phyloP scores from a whole-genome alignment of 352 stramenopile genomes.

The Pythium aphanidermatum region DNA sequence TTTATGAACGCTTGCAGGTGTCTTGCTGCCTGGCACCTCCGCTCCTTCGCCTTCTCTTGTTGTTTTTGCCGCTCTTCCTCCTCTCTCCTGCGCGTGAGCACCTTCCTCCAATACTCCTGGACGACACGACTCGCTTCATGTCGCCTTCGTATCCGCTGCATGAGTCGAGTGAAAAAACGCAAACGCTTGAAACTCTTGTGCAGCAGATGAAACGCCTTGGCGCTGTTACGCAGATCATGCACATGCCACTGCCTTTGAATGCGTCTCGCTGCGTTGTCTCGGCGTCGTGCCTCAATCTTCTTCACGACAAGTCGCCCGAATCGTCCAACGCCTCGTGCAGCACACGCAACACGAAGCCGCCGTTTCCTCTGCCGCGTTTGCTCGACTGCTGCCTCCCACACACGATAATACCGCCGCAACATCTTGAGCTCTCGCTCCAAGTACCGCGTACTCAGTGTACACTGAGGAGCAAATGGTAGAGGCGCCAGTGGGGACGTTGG shows the following conservation, averaged over 20 bases:
- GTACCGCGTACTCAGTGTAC: conserved; percentile 21
- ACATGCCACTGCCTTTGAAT: conserved; percentile 15
- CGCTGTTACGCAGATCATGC: neutral
- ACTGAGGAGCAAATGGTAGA: neutral
- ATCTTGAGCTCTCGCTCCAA: conserved; percentile 65
- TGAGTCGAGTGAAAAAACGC: conserved; percentile 31
- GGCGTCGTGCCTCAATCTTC: neutral
- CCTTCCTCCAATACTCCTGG: conserved; percentile 37
- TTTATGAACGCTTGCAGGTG: conserved; percentile 23
- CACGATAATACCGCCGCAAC: conserved; percentile 43
- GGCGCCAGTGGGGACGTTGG: neutral
- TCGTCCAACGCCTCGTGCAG: conserved; percentile 3
- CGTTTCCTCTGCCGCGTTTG: conserved; percentile 9
- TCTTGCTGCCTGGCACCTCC: conserved; percentile 5
- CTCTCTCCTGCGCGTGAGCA: neutral
- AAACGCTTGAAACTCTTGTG: conserved; percentile 42
- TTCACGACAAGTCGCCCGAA: neutral
- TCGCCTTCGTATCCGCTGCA: conserved; percentile 14
- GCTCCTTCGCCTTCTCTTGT: conserved; percentile 16
- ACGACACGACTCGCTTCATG: conserved; percentile 29
- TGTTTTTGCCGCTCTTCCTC: conserved; percentile 3
- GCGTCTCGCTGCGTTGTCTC: neutral
- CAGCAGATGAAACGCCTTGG: conserved; percentile 26
- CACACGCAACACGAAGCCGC: neutral
- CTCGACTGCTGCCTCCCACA: conserved; percentile 26